Base-by-base conservation (phyloP, 2,329 filamentous ascomycete genomes). In the Fusarium newnesense region DNA sequence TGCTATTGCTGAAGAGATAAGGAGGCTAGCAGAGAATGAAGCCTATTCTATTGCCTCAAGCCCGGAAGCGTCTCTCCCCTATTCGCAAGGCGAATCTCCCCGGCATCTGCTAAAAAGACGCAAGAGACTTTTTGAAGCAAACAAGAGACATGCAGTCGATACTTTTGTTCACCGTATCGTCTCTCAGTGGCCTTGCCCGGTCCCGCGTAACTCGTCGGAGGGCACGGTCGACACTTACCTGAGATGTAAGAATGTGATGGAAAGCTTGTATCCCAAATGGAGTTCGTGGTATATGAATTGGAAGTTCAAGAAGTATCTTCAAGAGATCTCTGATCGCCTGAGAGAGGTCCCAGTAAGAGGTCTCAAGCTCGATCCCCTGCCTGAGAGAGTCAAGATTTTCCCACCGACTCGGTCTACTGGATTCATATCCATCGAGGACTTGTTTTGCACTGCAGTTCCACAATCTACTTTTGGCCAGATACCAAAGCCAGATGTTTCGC, bases 371-470 rank as follows among this genome's bases (percentile, higher is more conserved):
- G 18, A 46, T 7, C 19, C 34, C 7, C 30, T 21, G 21, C 21
- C 46, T 8, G 46, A 43, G 21, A 46, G 12, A 1, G 32, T 37
- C 3, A 24, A 32, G 9, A 18, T 13, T 5, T 2, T 11, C 5
- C 18, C 19, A 37, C 54, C 5, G 8, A 18, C 9, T 19, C 54
- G 40, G 24, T 12, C 3, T 2, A 11, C 26, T 5, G 58, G 69
- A n/a, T 75, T 67, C 9, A 42, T 75, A 11, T 73, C 73, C 1
- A 42, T 67, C 13, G 50, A 63, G 7, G 60, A 69, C 26, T 24
- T 74, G 2, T 71, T 75, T 34, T 11, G 11, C 8, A 57, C 16
- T 7, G 10, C 11, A 44, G 13, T 36, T 21, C 16, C n/a, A 28
- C 7, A 4, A 9, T 9, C 19, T 3, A 57, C 1, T 15, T 28